phyloP scores from a whole-genome alignment of 148 eudicot species.

The Tetragonia tetragonoides region DNA sequence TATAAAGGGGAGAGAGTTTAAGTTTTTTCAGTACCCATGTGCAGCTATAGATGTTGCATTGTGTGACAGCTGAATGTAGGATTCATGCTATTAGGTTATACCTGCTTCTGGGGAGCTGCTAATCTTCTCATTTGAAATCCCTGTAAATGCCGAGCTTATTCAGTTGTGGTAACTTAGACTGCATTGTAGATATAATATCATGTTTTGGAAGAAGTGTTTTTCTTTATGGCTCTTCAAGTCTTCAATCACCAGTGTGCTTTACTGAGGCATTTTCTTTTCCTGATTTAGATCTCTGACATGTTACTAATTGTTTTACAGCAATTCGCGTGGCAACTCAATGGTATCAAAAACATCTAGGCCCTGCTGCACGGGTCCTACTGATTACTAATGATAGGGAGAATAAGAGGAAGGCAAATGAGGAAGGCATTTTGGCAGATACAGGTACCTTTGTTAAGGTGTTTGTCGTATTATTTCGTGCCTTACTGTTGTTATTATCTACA shows the following conservation, averaged over 20 bases:
- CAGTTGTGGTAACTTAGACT: not conserved
- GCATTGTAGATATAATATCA: not conserved
- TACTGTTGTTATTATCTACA: constrained; percentile 6
- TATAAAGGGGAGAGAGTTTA: too few relatives aligned
- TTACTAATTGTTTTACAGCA: constrained; percentile 48
- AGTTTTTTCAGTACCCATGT: too few relatives aligned
- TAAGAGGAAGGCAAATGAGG: constrained; percentile 79
- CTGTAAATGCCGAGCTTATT: not conserved
- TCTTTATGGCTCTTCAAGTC: not conserved
- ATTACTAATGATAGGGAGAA: constrained; percentile 91
- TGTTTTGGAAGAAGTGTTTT: not conserved
- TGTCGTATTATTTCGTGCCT: not conserved
- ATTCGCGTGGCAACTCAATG: constrained; percentile 93
- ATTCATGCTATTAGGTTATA: not conserved
- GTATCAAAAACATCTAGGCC: constrained; percentile 90
- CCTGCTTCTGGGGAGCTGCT: not conserved
- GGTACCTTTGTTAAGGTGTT: constrained; percentile 31
- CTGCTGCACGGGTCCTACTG: constrained; percentile 54
- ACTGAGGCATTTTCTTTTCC: not conserved
- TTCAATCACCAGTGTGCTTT: not conserved
- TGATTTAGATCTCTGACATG: constrained; percentile 18
- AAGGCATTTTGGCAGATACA: constrained; percentile 89
- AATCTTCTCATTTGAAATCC: not conserved
- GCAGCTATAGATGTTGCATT: too few relatives aligned
- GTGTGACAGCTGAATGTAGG: not conserved